Conservation (phyloP, 179 eudicot genomes). For the Heliamphora pulchella region DNA sequence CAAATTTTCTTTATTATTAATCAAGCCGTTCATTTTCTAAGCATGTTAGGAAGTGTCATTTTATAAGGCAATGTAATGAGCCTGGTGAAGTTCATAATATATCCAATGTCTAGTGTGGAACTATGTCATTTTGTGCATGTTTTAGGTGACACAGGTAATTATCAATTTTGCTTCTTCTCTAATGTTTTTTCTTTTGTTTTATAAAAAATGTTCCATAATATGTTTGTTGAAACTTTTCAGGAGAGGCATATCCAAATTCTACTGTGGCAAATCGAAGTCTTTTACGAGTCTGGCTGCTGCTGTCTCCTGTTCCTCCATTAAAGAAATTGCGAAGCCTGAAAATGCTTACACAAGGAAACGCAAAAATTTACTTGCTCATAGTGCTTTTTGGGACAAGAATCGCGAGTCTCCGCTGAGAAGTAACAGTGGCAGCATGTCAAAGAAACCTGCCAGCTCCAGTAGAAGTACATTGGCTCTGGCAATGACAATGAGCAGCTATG, state of each 20-base stretch:
- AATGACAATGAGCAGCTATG: constrained; percentile 23
- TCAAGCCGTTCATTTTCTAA: too few species aligned
- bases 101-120: background rate
- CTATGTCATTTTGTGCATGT: background rate
- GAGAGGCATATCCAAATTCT: constrained; percentile 62
- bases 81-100: too few species aligned
- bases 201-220: background rate
- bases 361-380: constrained; percentile 51
- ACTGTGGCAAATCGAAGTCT: constrained; percentile 63
- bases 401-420: constrained; percentile 12
- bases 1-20: too few species aligned
- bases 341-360: constrained; percentile 66
- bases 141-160: background rate
- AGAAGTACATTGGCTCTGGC: constrained; percentile 34
- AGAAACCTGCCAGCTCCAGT: constrained; percentile 33
- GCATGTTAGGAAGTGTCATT: too few species aligned
- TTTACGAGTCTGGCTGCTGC: constrained; percentile 64
- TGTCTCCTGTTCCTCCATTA: constrained; percentile 36
- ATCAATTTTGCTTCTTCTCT: background rate
- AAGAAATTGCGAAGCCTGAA: constrained; percentile 70
- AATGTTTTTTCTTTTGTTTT: background rate
- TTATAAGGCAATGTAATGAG: too few species aligned
- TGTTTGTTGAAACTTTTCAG: constrained; percentile 30
- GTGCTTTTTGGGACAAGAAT: constrained; percentile 32
- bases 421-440: constrained; percentile 30